phyloP scores from a whole-genome alignment of 805 yeast species.

The Saturnispora zaruensis region DNA sequence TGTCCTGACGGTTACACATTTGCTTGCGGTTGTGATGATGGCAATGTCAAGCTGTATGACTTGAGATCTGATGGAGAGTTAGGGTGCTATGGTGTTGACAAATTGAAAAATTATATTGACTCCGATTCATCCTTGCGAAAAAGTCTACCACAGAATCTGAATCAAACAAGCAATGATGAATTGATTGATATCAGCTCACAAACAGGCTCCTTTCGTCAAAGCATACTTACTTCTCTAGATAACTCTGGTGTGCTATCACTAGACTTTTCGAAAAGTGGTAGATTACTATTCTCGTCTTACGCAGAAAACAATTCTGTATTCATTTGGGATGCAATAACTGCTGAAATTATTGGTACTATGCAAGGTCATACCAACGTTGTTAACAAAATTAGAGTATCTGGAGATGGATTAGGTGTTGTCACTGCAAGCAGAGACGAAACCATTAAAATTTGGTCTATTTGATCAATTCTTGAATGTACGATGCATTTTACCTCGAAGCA shows the following conservation, averaged over 20 bases:
- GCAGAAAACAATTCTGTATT: conserved; percentile 61
- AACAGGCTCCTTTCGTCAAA: conserved; percentile 18
- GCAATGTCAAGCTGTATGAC: conserved; percentile 61
- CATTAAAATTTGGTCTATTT: conserved; percentile 51
- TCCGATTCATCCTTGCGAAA: conserved; percentile 3
- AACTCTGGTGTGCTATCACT: conserved; percentile 64
- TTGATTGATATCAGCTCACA: conserved; percentile 7
- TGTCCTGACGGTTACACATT: conserved; percentile 68
- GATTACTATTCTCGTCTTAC: conserved; percentile 67
- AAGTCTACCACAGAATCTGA: background rate
- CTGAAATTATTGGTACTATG: conserved; percentile 54
- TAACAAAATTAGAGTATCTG: conserved; percentile 55
- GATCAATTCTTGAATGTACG: background rate
- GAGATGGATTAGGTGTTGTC: conserved; percentile 67
- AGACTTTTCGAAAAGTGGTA: conserved; percentile 66
- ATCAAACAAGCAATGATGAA: background rate
- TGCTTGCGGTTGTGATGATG: conserved; percentile 74
- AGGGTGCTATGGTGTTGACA: conserved; percentile 34
- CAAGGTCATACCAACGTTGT: conserved; percentile 59
- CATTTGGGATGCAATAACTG: conserved; percentile 68
- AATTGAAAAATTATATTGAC: conserved; percentile 10
- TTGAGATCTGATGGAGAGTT: conserved; percentile 68
- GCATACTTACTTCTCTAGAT: conserved; percentile 35
- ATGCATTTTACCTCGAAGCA: background rate
- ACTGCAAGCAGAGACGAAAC: conserved; percentile 80